Conservation (phyloP, 768 basidiomycete genomes). For the Lentinus brumalis region DNA sequence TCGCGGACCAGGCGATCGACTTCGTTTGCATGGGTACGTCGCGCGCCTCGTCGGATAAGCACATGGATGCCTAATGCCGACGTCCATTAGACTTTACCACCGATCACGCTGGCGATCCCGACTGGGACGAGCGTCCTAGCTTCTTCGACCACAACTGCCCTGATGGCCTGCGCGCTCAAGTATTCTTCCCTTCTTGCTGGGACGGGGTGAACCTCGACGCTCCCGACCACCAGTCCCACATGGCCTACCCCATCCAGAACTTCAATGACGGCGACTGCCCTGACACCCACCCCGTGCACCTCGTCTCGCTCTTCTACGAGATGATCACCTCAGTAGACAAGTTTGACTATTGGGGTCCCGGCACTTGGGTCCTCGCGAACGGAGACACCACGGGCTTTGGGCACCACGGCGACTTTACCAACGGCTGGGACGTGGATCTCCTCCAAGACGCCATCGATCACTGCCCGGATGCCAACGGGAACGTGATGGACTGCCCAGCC, state of each 20-base stretch:
- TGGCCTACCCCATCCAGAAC: constrained; percentile 35
- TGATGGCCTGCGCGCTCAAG: constrained; percentile 31
- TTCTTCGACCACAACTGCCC: constrained; percentile 26
- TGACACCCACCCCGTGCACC: constrained; percentile 26
- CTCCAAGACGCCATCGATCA: constrained; percentile 29
- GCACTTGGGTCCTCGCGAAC: constrained; percentile 24
- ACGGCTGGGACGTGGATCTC: constrained; percentile 25
- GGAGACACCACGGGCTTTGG: constrained; percentile 26
- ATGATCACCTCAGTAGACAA: constrained; percentile 21
- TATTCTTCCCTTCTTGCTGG: constrained; percentile 41
- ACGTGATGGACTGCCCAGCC: constrained; percentile 25
- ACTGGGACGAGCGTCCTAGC: constrained; percentile 19
- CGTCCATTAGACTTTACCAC: constrained; percentile 16
- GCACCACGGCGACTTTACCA: constrained; percentile 28
- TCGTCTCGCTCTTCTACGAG: constrained; percentile 30
- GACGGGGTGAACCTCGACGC: constrained; percentile 42
- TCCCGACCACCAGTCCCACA: constrained; percentile 40
- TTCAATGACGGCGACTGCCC: constrained; percentile 28
- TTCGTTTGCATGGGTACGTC: constrained; percentile 32
- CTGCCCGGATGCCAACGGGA: constrained; percentile 25
- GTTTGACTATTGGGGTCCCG: constrained; percentile 22
- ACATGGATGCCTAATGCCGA: background rate
- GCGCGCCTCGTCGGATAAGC: constrained; percentile 5
- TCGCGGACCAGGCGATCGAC: constrained; percentile 35
- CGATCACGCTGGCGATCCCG: constrained; percentile 21